Evolutionary conservation across 1,139 yeast genomes (phyloP).

Genomic region (Groenewaldozyma auringiensis): DNA sequence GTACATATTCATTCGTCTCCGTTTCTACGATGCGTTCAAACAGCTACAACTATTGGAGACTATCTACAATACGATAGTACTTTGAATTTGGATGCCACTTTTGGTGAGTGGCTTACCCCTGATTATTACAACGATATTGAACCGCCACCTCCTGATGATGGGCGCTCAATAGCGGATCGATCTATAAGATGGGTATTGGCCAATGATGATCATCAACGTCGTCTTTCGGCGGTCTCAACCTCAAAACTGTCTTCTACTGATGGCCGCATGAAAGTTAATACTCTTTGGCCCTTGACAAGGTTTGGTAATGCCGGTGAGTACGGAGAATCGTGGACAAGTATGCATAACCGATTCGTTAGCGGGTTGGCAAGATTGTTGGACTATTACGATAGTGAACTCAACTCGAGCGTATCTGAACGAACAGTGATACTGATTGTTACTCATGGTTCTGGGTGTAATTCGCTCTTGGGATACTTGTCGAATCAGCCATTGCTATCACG

Average conservation of each 20-base stretch:
- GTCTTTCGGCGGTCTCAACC: background rate
- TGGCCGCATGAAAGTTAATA: slow-evolving; percentile 9
- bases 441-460: slow-evolving; percentile 37
- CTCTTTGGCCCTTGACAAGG: slow-evolving; percentile 25
- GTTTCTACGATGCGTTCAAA: slow-evolving; percentile 34
- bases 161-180: slow-evolving; percentile 22
- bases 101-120: slow-evolving; percentile 37
- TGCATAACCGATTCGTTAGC: slow-evolving; percentile 29
- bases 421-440: slow-evolving; percentile 31
- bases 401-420: slow-evolving; percentile 5
- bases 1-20: slow-evolving; percentile 32
- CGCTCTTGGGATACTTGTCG: slow-evolving; percentile 30
- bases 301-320: slow-evolving; percentile 32
- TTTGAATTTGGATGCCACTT: slow-evolving; percentile 30
- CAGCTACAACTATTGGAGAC: slow-evolving; percentile 27
- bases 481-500: slow-evolving; percentile 29
- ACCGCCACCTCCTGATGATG: slow-evolving; percentile 34
- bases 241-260: no score
- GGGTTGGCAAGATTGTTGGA: slow-evolving; percentile 26
- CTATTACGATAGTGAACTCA: slow-evolving; percentile 15
- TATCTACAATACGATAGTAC: slow-evolving; percentile 5
- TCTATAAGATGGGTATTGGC: slow-evolving; percentile 21
- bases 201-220: background rate
- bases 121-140: slow-evolving; percentile 30
- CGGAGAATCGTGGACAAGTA: slow-evolving; percentile 33